Base-by-base conservation (phyloP, 2,329 filamentous ascomycete species). In the Epichloe typhina region DNA sequence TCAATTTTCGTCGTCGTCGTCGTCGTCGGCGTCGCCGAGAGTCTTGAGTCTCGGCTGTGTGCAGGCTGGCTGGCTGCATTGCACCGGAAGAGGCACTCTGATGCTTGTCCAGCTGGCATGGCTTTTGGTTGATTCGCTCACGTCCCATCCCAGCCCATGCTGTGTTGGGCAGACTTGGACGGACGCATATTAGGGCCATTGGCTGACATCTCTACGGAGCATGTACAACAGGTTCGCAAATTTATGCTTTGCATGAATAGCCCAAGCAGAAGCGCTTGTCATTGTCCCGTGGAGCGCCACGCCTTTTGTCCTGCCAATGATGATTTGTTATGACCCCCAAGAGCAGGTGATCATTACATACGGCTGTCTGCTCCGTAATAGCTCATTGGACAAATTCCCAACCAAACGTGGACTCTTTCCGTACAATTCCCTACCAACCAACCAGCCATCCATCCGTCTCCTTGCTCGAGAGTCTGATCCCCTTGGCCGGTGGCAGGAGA, bases 161-260 rank as follows among this genome's bases (percentile, higher is more conserved):
- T 17, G 43, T 21, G 43, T 45, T 21, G 43, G 43, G n/a, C 43
- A 45, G 43, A 36, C 31, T 21, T 23, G 26, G 43, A 36, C 31
- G n/a, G 31, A 35, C 17, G 11, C 43, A 11, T 3, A 17, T 17
- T 17, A 5, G 19, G 44, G 33, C 8, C 44, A 38, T 46, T 23
- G 44, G 17, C 44, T 15, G 44, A 15, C 44, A 40, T 19, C 2
- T 21, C 23, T 26, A 26, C 23, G 6, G 23, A 26, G 7, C 7
- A 8, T 26, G 23, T 26, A 40, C 36, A 36, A 47, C 46, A 47
- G 23, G 46, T 21, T 47, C 35, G 46, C 46, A 17, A 40, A 47
- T 33, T 47, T 47, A 47, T 47, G 46, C 36, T 40, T 47, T 47
- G 46, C 46, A 47, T 39, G 46, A n/a, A 21, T 21, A n/a, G 35